Base-by-base conservation (phyloP, 169 alveolate genomes). In the Blepharisma undulans region DNA sequence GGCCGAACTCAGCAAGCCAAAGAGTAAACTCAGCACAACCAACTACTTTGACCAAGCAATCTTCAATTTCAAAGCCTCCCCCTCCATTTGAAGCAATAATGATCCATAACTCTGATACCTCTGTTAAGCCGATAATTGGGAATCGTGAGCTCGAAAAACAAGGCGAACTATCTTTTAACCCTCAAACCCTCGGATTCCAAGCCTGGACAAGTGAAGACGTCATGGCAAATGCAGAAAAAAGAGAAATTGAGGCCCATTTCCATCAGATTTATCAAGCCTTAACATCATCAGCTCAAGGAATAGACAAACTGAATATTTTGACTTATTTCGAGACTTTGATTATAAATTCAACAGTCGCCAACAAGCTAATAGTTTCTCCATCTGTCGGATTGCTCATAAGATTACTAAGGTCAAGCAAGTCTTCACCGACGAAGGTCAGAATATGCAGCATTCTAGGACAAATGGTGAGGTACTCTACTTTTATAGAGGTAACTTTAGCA, bases 71-170 rank as follows among this genome's bases (percentile, higher is more conserved):
- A 48, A 48, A 48, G 14, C 66, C 66, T 1, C 89, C 76, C 1
- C 78, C 89, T 6, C 72, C 72, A 7, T 22, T 82, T 22, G 34
- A 48, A 21, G 78, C 33, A 2, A 72, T 82, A 10, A 33, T 97
- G 59, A 80, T 95, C n/a, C 98, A 96, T 88, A 93, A 91, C 86
- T 89, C 95, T 18, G 98, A 97, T 88, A 94, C 95, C 61, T 89
- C 96, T 32, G 98, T 97, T 19, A 96, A 96, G 91, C 98, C 98
- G 18, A 97, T 97, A 18, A 96, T 97, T 29, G 98, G 98, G 61
- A 97, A 96, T 92, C 94, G 93, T 93, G 96, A 94, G 32, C 96
- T 96, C 33, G 98, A 97, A 92, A 97, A 96, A 78, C 84, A 85
- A 25, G 89, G 85, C 25, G 96, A 93, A 18, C 93, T 92, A 21